A percentile compares a stretch with the other conserved stretches of the same genome.
These are phyloP conservation scores for Trichoderma sp. DNA, from an alignment of 2,329 filamentous ascomycete species.

Conservation along the genomic window DNA sequence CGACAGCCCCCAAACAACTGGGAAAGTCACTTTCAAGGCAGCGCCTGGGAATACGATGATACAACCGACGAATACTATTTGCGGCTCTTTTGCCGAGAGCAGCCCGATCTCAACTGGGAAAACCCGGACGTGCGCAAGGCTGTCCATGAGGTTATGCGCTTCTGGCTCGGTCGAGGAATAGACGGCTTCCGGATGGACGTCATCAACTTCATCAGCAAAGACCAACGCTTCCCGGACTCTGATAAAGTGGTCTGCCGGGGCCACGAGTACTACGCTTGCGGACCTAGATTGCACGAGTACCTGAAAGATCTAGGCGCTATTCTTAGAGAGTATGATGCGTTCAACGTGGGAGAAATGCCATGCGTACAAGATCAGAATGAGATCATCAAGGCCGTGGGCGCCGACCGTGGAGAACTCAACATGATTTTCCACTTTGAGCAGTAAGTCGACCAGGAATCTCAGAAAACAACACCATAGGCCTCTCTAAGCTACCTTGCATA, in stretches of 20 bases:
- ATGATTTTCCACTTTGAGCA: conserved; percentile 75
- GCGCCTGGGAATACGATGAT: conserved; percentile 51
- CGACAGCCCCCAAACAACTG: conserved; percentile 62
- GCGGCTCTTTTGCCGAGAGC: conserved; percentile 66
- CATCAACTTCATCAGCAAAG: conserved; percentile 66
- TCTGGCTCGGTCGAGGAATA: conserved; percentile 69
- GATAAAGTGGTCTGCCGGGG: conserved; percentile 33
- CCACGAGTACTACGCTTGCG: conserved; percentile 52
- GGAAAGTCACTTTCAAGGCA: conserved; percentile 42
- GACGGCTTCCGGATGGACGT: conserved; percentile 67
- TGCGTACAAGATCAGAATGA: conserved; percentile 43
- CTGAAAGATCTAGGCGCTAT: conserved; percentile 46
- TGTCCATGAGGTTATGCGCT: conserved; percentile 67
- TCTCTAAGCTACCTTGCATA: neutral
- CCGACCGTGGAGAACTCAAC: conserved; percentile 58
- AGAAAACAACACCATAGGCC: neutral
- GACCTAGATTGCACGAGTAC: conserved; percentile 48
- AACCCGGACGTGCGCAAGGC: conserved; percentile 62
- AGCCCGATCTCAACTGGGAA: conserved; percentile 80
- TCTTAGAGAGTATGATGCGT: conserved; percentile 47
- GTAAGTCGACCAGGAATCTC: conserved; percentile 32
- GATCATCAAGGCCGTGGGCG: conserved; percentile 50
- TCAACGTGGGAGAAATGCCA: conserved; percentile 53
- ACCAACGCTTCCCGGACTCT: conserved; percentile 54
- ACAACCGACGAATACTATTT: conserved; percentile 57